These are phyloP conservation scores for Glutinoglossum americanum DNA, from an alignment of 495 filamentous ascomycete species.

Conservation along the genomic window DNA sequence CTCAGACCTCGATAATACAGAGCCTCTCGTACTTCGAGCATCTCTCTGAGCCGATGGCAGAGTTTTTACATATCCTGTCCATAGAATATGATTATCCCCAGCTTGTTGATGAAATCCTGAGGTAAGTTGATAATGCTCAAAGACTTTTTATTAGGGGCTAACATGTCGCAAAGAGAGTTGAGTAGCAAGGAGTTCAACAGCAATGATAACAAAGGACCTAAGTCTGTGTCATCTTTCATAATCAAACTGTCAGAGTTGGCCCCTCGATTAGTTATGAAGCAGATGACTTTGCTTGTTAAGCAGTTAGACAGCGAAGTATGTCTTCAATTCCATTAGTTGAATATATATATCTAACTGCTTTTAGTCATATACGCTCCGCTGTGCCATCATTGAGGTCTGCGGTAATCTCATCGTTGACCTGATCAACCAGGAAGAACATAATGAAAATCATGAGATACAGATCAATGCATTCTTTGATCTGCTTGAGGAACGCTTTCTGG, in stretches of 20 bases:
- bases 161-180: conserved; percentile 38
- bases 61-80: conserved; percentile 85
- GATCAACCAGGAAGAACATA: conserved; percentile 72
- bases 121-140: conserved; percentile 14
- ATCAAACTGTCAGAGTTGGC: conserved; percentile 88
- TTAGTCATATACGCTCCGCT: conserved; percentile 80
- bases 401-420: conserved; percentile 89
- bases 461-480: conserved; percentile 95
- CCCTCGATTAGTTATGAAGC: conserved; percentile 83
- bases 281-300: conserved; percentile 84
- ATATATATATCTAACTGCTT: conserved; percentile 8
- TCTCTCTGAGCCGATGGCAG: conserved; percentile 93
- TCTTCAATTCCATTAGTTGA: neutral
- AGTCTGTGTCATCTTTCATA: conserved; percentile 94
- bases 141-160: conserved; percentile 9
- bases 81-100: conserved; percentile 98
- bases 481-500: conserved; percentile 84
- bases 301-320: conserved; percentile 80
- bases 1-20: conserved; percentile 93
- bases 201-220: conserved; percentile 85
- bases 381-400: conserved; percentile 89
- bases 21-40: conserved; percentile 97
- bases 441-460: conserved; percentile 78
- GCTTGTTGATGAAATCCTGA: conserved; percentile 76
- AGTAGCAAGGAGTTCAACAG: conserved; percentile 95